Evolutionary conservation across 1,284 basidiomycete species (phyloP).

Genomic region (Exsudoporus floridanus): DNA sequence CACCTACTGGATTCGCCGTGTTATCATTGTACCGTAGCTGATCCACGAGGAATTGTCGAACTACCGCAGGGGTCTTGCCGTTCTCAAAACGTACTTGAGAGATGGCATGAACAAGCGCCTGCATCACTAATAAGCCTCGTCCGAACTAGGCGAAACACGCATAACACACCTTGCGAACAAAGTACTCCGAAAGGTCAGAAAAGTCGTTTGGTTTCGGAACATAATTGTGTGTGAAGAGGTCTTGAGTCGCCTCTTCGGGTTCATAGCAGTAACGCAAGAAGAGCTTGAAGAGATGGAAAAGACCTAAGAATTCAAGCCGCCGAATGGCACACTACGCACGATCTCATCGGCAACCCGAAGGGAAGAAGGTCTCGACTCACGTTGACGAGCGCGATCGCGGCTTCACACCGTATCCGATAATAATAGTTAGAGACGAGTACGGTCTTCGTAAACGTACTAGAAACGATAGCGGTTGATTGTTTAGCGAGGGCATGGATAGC

Average conservation of each 20-base stretch:
- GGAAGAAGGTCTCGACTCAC: constrained; percentile 49
- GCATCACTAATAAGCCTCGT: constrained; percentile 9
- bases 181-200: constrained; percentile 88
- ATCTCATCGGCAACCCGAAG: constrained; percentile 12
- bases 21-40: constrained; percentile 95
- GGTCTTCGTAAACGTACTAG: constrained; percentile 90
- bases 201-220: constrained; percentile 95
- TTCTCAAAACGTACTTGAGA: constrained; percentile 84
- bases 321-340: constrained; percentile 72
- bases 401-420: constrained; percentile 96
- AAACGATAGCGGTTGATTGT: constrained; percentile 86
- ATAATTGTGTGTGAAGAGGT: constrained; percentile 81
- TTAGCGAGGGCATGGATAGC: constrained; percentile 82
- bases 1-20: constrained; percentile 79
- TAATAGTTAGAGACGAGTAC: constrained; percentile 96
- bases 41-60: constrained; percentile 90
- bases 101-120: constrained; percentile 80
- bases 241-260: constrained; percentile 72
- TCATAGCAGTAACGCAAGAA: constrained; percentile 94
- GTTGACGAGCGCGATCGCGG: constrained; percentile 80
- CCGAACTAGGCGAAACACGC: neutral
- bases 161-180: constrained; percentile 78
- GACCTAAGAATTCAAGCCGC: constrained; percentile 80
- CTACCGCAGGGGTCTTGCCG: constrained; percentile 83
- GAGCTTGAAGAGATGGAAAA: constrained; percentile 95